These are phyloP conservation scores for Beauveria medogensis DNA, from an alignment of 2,329 filamentous ascomycete species.

Conservation along the genomic window DNA sequence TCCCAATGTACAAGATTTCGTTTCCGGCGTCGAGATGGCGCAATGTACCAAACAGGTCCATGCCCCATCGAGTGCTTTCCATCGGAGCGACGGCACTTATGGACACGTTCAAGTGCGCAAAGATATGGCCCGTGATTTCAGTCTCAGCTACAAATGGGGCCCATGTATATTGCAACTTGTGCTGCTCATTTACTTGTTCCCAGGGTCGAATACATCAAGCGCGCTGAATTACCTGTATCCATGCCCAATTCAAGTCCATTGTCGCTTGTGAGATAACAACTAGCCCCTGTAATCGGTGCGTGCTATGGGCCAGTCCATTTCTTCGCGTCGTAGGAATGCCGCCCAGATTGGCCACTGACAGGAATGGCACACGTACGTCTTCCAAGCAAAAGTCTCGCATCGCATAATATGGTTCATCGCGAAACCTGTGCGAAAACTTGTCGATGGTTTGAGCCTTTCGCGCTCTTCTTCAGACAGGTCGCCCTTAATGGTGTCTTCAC, in stretches of 20 bases:
- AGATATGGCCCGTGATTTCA: slow-evolving; percentile 61
- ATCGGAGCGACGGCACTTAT: slow-evolving; percentile 43
- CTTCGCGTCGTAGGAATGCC: slow-evolving; percentile 51
- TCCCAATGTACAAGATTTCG: slow-evolving; percentile 58
- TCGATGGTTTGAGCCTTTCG: slow-evolving; percentile 32
- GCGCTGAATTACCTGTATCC: background rate
- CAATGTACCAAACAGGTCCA: slow-evolving; percentile 57
- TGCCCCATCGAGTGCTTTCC: slow-evolving; percentile 35
- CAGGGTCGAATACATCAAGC: background rate
- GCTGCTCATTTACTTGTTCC: background rate
- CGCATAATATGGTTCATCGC: slow-evolving; percentile 56
- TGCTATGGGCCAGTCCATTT: slow-evolving; percentile 59
- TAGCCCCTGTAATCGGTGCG: slow-evolving; percentile 52
- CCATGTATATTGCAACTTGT: slow-evolving; percentile 46
- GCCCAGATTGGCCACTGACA: slow-evolving; percentile 64
- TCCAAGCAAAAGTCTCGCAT: slow-evolving; percentile 56
- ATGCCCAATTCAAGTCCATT: background rate
- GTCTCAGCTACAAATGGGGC: slow-evolving; percentile 52
- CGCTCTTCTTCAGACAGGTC: slow-evolving; percentile 46
- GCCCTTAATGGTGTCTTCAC: slow-evolving; percentile 50
- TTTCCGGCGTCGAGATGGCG: slow-evolving; percentile 49
- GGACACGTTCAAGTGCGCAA: slow-evolving; percentile 57
- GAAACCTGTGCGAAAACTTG: slow-evolving; percentile 44
- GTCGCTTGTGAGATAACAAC: background rate
- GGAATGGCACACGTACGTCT: slow-evolving; percentile 59